Conservation (phyloP, 2,329 filamentous ascomycete species). For the Macroventuria anomochaeta region DNA sequence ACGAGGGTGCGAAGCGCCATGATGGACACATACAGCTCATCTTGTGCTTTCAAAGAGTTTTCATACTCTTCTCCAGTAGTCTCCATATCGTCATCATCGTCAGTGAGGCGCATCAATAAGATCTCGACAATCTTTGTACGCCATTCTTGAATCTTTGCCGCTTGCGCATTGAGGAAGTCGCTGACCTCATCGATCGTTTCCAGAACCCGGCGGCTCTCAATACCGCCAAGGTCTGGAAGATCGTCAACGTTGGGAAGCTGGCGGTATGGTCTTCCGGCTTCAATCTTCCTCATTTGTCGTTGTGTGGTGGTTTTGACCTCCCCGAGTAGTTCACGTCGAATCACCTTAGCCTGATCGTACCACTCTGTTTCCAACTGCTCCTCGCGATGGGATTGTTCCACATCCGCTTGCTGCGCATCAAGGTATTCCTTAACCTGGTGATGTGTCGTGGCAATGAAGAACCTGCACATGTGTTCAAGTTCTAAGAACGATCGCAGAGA, state of each 20-base stretch:
- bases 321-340: constrained; percentile 78
- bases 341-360: constrained; percentile 78
- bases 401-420: constrained; percentile 66
- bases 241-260: constrained; percentile 56
- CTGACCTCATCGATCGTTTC: constrained; percentile 71
- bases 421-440: constrained; percentile 81
- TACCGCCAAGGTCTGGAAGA: constrained; percentile 66
- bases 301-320: constrained; percentile 66
- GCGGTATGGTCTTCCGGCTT: constrained; percentile 26
- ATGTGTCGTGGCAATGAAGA: constrained; percentile 83
- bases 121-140: constrained; percentile 74
- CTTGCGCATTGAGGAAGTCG: constrained; percentile 73
- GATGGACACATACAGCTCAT: constrained; percentile 87
- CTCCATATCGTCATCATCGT: constrained; percentile 79
- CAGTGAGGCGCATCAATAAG: constrained; percentile 76
- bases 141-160: constrained; percentile 74
- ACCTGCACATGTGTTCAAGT: constrained; percentile 79
- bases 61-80: constrained; percentile 90
- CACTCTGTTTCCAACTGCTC: constrained; percentile 73
- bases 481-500: constrained; percentile 77
- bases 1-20: constrained; percentile 76
- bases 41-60: constrained; percentile 84
- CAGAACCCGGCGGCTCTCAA: constrained; percentile 73
- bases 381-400: constrained; percentile 68
- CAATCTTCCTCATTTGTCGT: constrained; percentile 66